These are phyloP conservation scores for Calonectria crousiana DNA, from an alignment of 2,329 filamentous ascomycete genomes.

Conservation along the genomic window DNA sequence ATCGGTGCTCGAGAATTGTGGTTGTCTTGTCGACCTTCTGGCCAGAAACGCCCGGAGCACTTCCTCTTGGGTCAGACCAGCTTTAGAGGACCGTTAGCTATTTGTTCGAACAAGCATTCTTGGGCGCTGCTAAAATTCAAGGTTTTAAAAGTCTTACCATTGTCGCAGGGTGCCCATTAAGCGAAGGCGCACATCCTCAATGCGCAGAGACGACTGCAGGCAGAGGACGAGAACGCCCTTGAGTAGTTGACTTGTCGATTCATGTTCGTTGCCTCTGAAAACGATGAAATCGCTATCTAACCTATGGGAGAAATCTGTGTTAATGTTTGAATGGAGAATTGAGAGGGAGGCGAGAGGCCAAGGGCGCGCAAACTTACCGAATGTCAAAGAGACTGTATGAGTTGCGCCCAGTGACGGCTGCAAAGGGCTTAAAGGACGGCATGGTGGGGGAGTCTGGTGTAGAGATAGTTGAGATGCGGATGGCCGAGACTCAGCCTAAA, in stretches of 20 bases:
- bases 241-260: constrained; percentile 80
- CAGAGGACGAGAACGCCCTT: constrained; percentile 82
- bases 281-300: constrained; percentile 85
- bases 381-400: constrained; percentile 69
- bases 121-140: not conserved
- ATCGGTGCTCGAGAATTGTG: constrained; percentile 76
- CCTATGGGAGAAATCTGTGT: constrained; percentile 54
- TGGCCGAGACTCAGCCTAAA: constrained; percentile 37
- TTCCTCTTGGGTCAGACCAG: constrained; percentile 65
- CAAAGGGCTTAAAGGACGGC: constrained; percentile 69
- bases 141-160: constrained; percentile 64
- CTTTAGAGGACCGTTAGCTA: constrained; percentile 47
- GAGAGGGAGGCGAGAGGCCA: not conserved
- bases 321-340: constrained; percentile 16
- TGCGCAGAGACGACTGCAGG: constrained; percentile 74
- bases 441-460: constrained; percentile 51
- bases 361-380: constrained; percentile 56
- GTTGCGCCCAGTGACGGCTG: constrained; percentile 63
- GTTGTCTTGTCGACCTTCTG: constrained; percentile 70
- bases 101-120: constrained; percentile 4
- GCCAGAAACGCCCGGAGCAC: constrained; percentile 69
- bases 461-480: constrained; percentile 9
- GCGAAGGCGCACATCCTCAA: constrained; percentile 80
- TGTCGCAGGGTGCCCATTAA: constrained; percentile 76
- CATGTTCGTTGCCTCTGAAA: constrained; percentile 79